These are phyloP conservation scores for Saccharomycopsis javanensis DNA, from an alignment of 805 yeast species.

Conservation along the genomic window DNA sequence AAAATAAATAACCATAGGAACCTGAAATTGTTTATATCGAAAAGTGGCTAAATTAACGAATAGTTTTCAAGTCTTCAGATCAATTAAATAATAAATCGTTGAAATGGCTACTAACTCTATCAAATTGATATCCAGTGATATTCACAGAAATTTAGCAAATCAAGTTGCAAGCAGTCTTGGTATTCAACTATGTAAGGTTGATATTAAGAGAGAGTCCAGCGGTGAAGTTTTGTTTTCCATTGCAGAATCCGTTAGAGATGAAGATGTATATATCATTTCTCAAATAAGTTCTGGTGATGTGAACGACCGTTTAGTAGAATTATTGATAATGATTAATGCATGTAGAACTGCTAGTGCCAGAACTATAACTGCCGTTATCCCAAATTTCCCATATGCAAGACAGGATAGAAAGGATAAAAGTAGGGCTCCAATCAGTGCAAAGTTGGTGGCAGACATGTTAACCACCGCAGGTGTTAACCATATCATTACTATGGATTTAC, in stretches of 20 bases:
- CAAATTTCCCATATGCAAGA: conserved; percentile 94
- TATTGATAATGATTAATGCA: conserved; percentile 84
- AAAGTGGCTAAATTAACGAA: too few species aligned
- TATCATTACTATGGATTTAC: conserved; percentile 93
- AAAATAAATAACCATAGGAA: too few species aligned
- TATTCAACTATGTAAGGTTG: conserved; percentile 59
- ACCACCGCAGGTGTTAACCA: conserved; percentile 94
- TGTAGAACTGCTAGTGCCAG: conserved; percentile 95
- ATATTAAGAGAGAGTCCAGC: conserved; percentile 78
- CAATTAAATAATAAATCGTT: not conserved
- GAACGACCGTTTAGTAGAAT: conserved; percentile 80
- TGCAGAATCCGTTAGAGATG: conserved; percentile 84
- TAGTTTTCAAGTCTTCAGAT: not conserved
- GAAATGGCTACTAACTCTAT: conserved; percentile 15
- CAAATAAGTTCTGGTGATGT: conserved; percentile 83
- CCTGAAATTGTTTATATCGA: too few species aligned
- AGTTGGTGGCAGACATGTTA: conserved; percentile 80
- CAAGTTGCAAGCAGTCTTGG: conserved; percentile 58
- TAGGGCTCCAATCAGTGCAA: conserved; percentile 94
- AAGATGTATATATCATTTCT: conserved; percentile 64
- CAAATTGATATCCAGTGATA: conserved; percentile 15
- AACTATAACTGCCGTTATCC: conserved; percentile 87
- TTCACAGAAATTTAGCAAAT: conserved; percentile 72
- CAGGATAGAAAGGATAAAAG: conserved; percentile 95
- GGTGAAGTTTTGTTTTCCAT: conserved; percentile 82